These are phyloP conservation scores for Filobasidium wieringae DNA, from an alignment of 768 basidiomycete genomes.

Conservation along the genomic window DNA sequence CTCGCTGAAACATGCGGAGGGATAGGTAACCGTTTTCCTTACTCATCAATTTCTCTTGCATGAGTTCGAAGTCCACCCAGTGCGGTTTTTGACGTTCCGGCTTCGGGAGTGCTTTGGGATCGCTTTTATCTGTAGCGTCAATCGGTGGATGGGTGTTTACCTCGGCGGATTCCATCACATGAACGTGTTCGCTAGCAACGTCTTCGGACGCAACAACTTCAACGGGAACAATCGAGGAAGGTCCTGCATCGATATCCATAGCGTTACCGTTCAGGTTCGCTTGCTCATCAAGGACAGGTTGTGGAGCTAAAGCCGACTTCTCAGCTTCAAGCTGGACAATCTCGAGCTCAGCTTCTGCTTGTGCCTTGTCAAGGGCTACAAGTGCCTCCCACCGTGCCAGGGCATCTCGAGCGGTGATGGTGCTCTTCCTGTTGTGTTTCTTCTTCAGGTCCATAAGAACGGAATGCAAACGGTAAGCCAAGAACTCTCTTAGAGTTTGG, in stretches of 20 bases:
- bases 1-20: constrained; percentile 73
- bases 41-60: constrained; percentile 67
- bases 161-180: not conserved
- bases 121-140: constrained; percentile 3
- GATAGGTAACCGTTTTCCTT: constrained; percentile 67
- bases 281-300: too few relatives aligned
- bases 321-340: too few relatives aligned
- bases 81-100: constrained; percentile 37
- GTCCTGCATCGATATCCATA: not conserved
- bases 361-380: not conserved
- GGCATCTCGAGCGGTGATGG: constrained; percentile 6
- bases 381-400: not conserved
- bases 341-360: not conserved
- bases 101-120: constrained; percentile 14
- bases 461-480: constrained; percentile 83
- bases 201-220: not conserved
- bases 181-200: not conserved
- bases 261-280: too few relatives aligned
- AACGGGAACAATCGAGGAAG: not conserved
- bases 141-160: not conserved
- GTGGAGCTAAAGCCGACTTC: too few relatives aligned
- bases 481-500: constrained; percentile 58
- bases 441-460: constrained; percentile 79
- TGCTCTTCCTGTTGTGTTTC: constrained; percentile 42
- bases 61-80: constrained; percentile 83